phyloP scores from a whole-genome alignment of 2,329 filamentous ascomycete species.

The Cytospora paraplurivora region DNA sequence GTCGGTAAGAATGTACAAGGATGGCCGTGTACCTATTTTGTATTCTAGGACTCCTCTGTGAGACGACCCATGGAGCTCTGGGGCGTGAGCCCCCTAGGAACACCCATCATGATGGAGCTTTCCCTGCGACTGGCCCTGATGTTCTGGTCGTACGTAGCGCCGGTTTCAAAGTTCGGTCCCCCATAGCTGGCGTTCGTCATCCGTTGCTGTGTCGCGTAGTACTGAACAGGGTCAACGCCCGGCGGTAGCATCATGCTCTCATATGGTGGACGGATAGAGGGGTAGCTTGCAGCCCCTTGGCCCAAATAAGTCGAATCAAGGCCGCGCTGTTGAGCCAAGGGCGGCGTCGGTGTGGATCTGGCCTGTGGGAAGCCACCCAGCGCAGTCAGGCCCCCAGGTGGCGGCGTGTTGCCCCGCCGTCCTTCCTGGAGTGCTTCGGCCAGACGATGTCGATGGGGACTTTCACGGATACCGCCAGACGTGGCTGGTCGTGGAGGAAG shows the following conservation, averaged over 20 bases:
- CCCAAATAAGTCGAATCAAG: slow-evolving; percentile 49
- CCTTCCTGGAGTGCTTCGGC: slow-evolving; percentile 43
- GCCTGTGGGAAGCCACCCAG: slow-evolving; percentile 34
- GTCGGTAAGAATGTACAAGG: slow-evolving; percentile 3
- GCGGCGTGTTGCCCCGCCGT: slow-evolving; percentile 51
- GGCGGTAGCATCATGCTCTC: slow-evolving; percentile 44
- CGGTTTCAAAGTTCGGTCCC: slow-evolving; percentile 40
- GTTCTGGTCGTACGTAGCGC: slow-evolving; percentile 39
- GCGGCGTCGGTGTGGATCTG: slow-evolving; percentile 49
- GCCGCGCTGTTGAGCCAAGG: slow-evolving; percentile 40
- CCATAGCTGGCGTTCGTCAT: slow-evolving; percentile 41
- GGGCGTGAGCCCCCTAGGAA: slow-evolving; percentile 49
- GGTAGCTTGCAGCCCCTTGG: slow-evolving; percentile 38
- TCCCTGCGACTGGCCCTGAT: slow-evolving; percentile 56
- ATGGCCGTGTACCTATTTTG: background rate
- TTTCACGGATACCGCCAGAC: slow-evolving; percentile 46
- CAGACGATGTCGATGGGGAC: slow-evolving; percentile 54
- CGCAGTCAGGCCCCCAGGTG: slow-evolving; percentile 36
- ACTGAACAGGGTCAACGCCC: slow-evolving; percentile 41
- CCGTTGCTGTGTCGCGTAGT: slow-evolving; percentile 33
- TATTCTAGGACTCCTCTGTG: slow-evolving; percentile 55
- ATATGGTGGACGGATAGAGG: slow-evolving; percentile 46
- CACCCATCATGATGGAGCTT: slow-evolving; percentile 58
- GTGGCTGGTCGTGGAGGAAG: slow-evolving; percentile 50
- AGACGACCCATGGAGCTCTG: slow-evolving; percentile 57